Percentiles rank a stretch among this genome's conserved stretches.
Evolutionary conservation across 371 early-diverging fungal genomes (phyloP).

Genomic region (Conidiobolus incongruus): DNA sequence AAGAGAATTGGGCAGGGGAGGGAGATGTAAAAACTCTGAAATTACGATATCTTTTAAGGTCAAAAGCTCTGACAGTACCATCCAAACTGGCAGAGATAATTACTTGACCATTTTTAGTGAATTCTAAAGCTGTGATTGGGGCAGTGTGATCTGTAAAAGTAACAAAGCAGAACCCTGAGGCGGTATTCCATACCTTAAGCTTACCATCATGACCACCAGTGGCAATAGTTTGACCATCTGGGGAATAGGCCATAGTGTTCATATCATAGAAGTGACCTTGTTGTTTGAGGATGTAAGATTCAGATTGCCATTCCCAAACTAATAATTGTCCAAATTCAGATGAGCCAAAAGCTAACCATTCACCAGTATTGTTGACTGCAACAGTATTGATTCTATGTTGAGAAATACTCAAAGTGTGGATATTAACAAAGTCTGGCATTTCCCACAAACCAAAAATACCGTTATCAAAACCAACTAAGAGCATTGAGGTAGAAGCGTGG

Average conservation of each 20-base stretch:
- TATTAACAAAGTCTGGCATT: constrained; percentile 66
- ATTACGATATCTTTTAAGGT: constrained; percentile 89
- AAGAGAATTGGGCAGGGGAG: constrained; percentile 84
- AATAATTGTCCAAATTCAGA: constrained; percentile 80
- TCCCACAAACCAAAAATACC: constrained; percentile 96
- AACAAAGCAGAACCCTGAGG: constrained; percentile 89
- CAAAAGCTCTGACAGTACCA: constrained; percentile 94
- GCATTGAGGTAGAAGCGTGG: constrained; percentile 41
- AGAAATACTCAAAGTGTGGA: constrained; percentile 82
- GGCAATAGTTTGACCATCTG: constrained; percentile 85
- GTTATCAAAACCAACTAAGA: constrained; percentile 73
- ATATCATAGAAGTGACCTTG: constrained; percentile 93
- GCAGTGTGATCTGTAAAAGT: constrained; percentile 87
- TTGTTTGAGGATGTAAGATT: constrained; percentile 91
- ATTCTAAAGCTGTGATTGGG: constrained; percentile 62
- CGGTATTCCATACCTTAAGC: constrained; percentile 92
- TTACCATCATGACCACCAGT: constrained; percentile 96
- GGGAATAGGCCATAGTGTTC: constrained; percentile 66
- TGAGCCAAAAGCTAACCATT: constrained; percentile 94
- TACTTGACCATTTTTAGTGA: constrained; percentile 77
- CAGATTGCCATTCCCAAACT: constrained; percentile 99
- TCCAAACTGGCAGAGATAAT: constrained; percentile 86
- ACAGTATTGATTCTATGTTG: constrained; percentile 77
- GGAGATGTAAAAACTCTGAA: constrained; percentile 94
- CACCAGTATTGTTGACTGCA: constrained; percentile 72